Evolutionary conservation across 768 basidiomycete genomes (phyloP), one percentile per base, ranked within the genome.

Genomic region (Amanita brunnescens): DNA sequence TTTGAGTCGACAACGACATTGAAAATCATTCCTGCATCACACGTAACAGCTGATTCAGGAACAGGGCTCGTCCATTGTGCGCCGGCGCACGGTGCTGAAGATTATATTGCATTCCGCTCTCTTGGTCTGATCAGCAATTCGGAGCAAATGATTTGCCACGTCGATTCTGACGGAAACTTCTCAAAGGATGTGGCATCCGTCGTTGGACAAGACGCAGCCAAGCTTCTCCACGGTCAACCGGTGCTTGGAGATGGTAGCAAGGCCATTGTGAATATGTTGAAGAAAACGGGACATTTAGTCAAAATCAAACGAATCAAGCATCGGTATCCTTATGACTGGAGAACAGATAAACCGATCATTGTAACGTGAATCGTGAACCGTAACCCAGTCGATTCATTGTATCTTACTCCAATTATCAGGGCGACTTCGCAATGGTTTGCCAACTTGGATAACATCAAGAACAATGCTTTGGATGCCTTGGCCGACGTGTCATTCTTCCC

Each of bases 371-470:
- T 29, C 26, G 7, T 29, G 7, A 83, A 65, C 14, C 20, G 21
- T 2, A 23, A 7, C 26, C 33, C 12, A 24, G 12, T 43, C 34
- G 43, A 9, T 26, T 14, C 29, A 7, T 21, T 24, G 20, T 10
- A 12, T 18, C 35, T 32, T 13, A 37, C 41, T 18, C n/a, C 7
- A 18, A 29, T 26, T 23, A 39, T 12, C 40, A 21, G 91, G 13
- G 90, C 93, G 0, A 97, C 94, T 1, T 91, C 89, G 0, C 95
- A 98, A 58, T 99, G 95, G 95, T 99, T 99, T 62, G 92, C 94
- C 3, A 89, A 95, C 61, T 69, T 98, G 20, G 88, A 88, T 45
- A 69, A 73, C 39, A 87, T 99, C 69, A 96, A 96, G 61, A 75
- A 78, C 0, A 65, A 75, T 44, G 92, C 95, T 0, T 59, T 94